Evolutionary conservation across 2,329 filamentous ascomycete genomes (phyloP).

Genomic region (Xylaria arbuscula): DNA sequence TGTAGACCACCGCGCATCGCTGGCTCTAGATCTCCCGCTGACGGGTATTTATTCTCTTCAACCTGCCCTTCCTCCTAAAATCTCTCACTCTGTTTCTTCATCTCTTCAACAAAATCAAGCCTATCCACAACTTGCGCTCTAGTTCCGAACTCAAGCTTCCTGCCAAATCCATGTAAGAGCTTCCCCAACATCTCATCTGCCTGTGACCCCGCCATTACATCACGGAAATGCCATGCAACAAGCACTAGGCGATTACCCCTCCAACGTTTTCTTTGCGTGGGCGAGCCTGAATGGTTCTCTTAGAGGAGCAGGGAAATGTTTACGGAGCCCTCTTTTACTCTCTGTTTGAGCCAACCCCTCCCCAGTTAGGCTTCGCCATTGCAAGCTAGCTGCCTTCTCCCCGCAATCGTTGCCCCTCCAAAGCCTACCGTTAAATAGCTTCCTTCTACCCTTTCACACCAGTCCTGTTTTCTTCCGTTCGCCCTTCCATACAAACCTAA

Average conservation of each 20-base stretch:
- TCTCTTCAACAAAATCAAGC: conserved; percentile 19
- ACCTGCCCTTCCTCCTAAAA: conserved; percentile 26
- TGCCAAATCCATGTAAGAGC: conserved; percentile 37
- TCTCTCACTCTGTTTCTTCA: conserved; percentile 29
- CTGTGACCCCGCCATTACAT: conserved; percentile 39
- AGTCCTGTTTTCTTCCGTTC: neutral
- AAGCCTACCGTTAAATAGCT: neutral
- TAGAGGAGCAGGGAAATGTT: neutral
- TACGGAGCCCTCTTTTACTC: conserved; percentile 14
- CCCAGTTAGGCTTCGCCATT: conserved; percentile 11
- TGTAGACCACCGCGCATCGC: conserved; percentile 24
- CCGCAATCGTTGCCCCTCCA: conserved; percentile 21
- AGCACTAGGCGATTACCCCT: conserved; percentile 31
- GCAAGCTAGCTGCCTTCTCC: conserved; percentile 13
- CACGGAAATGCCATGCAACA: conserved; percentile 31
- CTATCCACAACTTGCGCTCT: conserved; percentile 7
- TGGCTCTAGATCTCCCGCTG: conserved; percentile 17
- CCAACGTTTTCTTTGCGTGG: conserved; percentile 10
- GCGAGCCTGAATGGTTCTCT: conserved; percentile 23
- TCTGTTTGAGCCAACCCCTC: conserved; percentile 17
- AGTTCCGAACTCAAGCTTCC: conserved; percentile 13
- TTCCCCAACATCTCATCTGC: conserved; percentile 28
- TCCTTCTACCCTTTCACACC: conserved; percentile 3
- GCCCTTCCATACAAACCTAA: neutral
- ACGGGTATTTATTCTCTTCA: conserved; percentile 37